Conservation (phyloP, 2,329 filamentous ascomycete genomes). For the Rhynchosporium graminicola region DNA sequence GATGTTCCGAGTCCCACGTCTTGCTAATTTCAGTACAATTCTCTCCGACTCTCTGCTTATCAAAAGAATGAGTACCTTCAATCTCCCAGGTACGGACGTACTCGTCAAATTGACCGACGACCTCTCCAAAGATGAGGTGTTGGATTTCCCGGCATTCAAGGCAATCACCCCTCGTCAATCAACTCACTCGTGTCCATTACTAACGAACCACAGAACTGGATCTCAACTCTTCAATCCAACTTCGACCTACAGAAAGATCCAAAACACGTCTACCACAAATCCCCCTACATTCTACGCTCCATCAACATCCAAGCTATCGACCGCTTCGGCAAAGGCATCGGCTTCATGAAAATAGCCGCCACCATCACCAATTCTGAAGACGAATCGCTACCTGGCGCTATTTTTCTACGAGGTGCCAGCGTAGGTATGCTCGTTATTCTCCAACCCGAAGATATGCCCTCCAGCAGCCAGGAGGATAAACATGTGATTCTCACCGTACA, state of each 20-base stretch:
- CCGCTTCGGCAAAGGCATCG: constrained; percentile 50
- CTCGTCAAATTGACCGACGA: constrained; percentile 48
- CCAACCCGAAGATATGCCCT: constrained; percentile 49
- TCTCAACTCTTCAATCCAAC: constrained; percentile 29
- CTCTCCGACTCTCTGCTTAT: not conserved
- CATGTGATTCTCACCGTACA: constrained; percentile 58
- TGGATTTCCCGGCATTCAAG: constrained; percentile 52
- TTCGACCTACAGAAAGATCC: constrained; percentile 29
- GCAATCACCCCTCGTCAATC: constrained; percentile 39
- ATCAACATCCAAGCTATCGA: constrained; percentile 57
- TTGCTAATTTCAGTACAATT: constrained; percentile 7
- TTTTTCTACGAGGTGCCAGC: constrained; percentile 60
- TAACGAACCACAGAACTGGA: constrained; percentile 31
- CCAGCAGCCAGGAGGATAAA: constrained; percentile 46
- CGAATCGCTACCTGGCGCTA: constrained; percentile 50
- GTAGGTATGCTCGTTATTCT: constrained; percentile 56
- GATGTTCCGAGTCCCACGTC: constrained; percentile 10
- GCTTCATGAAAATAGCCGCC: constrained; percentile 58
- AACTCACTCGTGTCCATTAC: not conserved
- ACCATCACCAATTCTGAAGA: constrained; percentile 46
- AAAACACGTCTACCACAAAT: constrained; percentile 39
- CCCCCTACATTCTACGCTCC: constrained; percentile 53
- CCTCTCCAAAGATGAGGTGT: constrained; percentile 48
- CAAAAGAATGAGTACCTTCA: constrained; percentile 46
- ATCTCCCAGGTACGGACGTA: constrained; percentile 43